Evolutionary conservation across 805 yeast genomes (phyloP).

Genomic region (Yarrowia keelungensis): DNA sequence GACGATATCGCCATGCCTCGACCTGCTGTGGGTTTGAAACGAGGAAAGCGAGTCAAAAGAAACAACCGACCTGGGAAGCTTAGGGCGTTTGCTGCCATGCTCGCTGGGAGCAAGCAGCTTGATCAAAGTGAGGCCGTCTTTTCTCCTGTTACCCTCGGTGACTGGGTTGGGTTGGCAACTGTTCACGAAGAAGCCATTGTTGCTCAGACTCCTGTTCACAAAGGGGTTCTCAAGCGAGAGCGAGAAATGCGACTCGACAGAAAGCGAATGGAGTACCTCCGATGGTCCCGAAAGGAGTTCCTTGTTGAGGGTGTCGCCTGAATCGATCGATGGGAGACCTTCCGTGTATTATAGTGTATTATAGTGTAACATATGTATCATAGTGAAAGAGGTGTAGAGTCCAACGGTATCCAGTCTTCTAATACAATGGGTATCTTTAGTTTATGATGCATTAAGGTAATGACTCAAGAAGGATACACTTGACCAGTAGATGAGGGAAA

Average conservation of each 20-base stretch:
- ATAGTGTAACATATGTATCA: not conserved
- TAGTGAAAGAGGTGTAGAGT: too few species aligned
- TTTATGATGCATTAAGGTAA: too few species aligned
- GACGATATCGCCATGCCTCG: not conserved
- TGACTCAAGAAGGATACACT: too few species aligned
- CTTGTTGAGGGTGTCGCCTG: not conserved
- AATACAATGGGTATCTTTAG: too few species aligned
- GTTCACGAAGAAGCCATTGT: not conserved
- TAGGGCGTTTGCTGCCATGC: not conserved
- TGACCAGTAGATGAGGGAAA: too few species aligned
- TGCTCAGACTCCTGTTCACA: not conserved
- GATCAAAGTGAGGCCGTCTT: not conserved
- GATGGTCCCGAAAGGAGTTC: slow-evolving; percentile 10
- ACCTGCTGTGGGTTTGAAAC: not conserved
- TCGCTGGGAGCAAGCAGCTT: not conserved
- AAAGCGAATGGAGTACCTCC: not conserved
- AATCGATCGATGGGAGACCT: not conserved
- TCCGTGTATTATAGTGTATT: slow-evolving; percentile 3
- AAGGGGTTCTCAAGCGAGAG: not conserved
- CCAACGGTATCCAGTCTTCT: too few species aligned
- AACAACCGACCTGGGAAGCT: not conserved
- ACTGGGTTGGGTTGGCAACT: not conserved
- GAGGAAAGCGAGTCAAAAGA: not conserved
- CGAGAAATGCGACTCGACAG: not conserved
- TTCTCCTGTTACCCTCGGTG: not conserved